Percentiles rank a stretch among this genome's conserved stretches.
Conservation (phyloP, 75 land plant species). For the Adiantum capillusveneris region DNA sequence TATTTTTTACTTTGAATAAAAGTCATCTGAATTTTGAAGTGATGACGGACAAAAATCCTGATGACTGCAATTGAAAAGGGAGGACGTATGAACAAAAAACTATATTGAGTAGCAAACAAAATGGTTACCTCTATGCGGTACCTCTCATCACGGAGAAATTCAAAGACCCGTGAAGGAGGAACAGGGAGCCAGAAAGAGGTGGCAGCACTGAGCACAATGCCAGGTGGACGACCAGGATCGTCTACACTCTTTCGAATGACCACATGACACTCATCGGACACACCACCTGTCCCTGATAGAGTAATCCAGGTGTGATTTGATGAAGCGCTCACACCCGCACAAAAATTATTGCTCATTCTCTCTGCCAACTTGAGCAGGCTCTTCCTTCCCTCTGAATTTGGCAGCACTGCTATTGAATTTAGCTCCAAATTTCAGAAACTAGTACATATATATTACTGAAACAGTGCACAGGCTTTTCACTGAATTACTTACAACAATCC, state of each 20-base stretch:
- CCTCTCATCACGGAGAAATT: slow-evolving; percentile 71
- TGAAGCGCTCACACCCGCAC: slow-evolving; percentile 76
- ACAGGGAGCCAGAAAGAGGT: slow-evolving; percentile 84
- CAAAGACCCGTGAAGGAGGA: slow-evolving; percentile 51
- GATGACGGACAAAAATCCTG: too few relatives aligned
- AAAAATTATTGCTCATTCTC: slow-evolving; percentile 74
- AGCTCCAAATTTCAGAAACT: too few relatives aligned
- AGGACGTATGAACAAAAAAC: too few relatives aligned
- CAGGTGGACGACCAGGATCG: slow-evolving; percentile 79
- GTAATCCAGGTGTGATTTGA: slow-evolving; percentile 71
- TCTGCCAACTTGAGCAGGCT: slow-evolving; percentile 91
- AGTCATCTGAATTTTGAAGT: too few relatives aligned
- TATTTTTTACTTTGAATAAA: too few relatives aligned
- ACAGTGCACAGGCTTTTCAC: too few relatives aligned
- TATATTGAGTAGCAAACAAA: too few relatives aligned
- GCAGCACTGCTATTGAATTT: slow-evolving; percentile 36
- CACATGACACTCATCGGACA: slow-evolving; percentile 51
- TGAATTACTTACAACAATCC: too few relatives aligned
- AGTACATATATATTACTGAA: too few relatives aligned
- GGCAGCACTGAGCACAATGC: slow-evolving; percentile 72
- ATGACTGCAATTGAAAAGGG: too few relatives aligned
- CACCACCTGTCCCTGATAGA: slow-evolving; percentile 33
- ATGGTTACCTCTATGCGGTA: slow-evolving; percentile 49
- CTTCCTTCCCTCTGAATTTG: slow-evolving; percentile 46
- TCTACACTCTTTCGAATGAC: slow-evolving; percentile 78